phyloP scores from a whole-genome alignment of 495 filamentous ascomycete genomes.

The Annulohypoxylon moriforme region DNA sequence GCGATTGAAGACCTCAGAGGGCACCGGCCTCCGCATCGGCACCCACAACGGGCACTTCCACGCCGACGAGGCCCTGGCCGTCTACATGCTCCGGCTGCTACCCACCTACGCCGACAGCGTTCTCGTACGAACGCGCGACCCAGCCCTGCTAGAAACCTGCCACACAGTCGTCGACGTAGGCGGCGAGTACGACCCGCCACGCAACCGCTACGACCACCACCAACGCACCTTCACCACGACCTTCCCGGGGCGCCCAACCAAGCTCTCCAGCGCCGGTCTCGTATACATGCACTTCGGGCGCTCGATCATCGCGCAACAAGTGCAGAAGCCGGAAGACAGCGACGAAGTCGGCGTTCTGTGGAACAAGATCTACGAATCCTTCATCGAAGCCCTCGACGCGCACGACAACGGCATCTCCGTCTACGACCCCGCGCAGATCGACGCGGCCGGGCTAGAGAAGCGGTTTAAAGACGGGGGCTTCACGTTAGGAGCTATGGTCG shows the following conservation, averaged over 20 bases:
- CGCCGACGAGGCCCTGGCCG: conserved; percentile 97
- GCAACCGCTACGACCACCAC: conserved; percentile 94
- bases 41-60: conserved; percentile 99
- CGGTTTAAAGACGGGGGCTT: conserved; percentile 84
- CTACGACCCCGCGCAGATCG: conserved; percentile 75
- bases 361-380: conserved; percentile 89
- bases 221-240: conserved; percentile 88
- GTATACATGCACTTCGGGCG: conserved; percentile 96
- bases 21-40: conserved; percentile 72
- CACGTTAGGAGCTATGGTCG: conserved; percentile 83
- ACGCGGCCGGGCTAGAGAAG: conserved; percentile 75
- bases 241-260: conserved; percentile 79
- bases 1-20: conserved; percentile 69
- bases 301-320: conserved; percentile 77
- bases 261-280: conserved; percentile 90
- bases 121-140: conserved; percentile 90
- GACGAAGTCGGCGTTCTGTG: conserved; percentile 78
- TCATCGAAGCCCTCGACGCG: conserved; percentile 95
- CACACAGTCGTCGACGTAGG: conserved; percentile 97
- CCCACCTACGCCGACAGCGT: conserved; percentile 78
- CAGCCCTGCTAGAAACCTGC: conserved; percentile 78
- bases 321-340: conserved; percentile 63
- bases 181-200: conserved; percentile 81
- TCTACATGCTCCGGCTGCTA: conserved; percentile 91
- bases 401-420: conserved; percentile 93